Conservation (phyloP, 2,329 filamentous ascomycete genomes). For the Trichoderma semiorbis region DNA sequence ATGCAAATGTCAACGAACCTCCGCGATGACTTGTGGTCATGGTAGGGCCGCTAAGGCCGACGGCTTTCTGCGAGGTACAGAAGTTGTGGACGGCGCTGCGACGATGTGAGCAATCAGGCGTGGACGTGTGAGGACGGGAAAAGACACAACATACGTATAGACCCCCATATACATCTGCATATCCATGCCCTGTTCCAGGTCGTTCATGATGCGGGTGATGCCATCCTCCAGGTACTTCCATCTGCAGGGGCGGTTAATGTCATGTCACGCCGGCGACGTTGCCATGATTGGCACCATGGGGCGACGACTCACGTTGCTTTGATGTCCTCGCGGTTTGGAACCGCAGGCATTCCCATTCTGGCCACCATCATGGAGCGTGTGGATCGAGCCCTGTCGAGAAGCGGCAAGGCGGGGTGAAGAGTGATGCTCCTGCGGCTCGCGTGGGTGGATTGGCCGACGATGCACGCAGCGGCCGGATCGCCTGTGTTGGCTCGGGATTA, state of each 20-base stretch:
- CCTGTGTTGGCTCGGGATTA: not conserved
- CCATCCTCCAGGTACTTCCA: constrained; percentile 88
- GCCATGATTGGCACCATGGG: not conserved
- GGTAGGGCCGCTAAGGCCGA: constrained; percentile 51
- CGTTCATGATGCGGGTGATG: constrained; percentile 89
- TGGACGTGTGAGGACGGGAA: not conserved
- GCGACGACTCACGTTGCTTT: constrained; percentile 43
- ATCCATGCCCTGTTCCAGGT: constrained; percentile 87
- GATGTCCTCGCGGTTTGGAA: constrained; percentile 61
- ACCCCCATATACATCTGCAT: constrained; percentile 97
- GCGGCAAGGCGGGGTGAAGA: constrained; percentile 16
- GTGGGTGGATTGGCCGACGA: constrained; percentile 2
- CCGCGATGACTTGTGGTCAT: constrained; percentile 50
- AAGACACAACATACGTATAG: constrained; percentile 65
- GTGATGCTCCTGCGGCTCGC: constrained; percentile 16
- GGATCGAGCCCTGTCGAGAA: not conserved
- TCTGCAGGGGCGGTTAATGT: constrained; percentile 43
- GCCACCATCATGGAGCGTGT: constrained; percentile 30
- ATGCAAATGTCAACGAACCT: constrained; percentile 45
- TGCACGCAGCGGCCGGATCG: not conserved
- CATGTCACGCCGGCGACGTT: not conserved
- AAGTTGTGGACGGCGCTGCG: constrained; percentile 91
- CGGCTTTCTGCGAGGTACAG: constrained; percentile 94
- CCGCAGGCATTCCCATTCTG: constrained; percentile 50
- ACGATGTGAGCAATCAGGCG: constrained; percentile 35